Base-by-base conservation (phyloP, 176 grass and related monocot species). In the Metroxylon sagu region DNA sequence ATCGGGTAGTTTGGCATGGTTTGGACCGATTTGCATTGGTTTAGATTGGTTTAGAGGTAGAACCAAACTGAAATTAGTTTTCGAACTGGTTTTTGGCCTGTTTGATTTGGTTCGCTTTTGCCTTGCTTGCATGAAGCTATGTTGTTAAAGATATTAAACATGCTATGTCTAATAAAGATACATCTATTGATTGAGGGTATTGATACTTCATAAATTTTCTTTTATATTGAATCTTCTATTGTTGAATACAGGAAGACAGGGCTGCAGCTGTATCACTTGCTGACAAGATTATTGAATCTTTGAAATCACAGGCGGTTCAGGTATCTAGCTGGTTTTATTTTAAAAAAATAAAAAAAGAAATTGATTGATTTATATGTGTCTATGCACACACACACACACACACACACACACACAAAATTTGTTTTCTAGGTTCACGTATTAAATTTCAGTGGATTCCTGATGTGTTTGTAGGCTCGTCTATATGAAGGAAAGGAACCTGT, bases 401-500 rank as follows among this genome's bases (percentile, higher is more conserved):
- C 21, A 23, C 21, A 23, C 21, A 23, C 21, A 23, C 21, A 23
- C 21, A 23, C 21, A 23, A 23, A 23, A 23, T 23, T 70, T 18
- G 31, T 39, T 39, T 10, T 39, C 7, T 2, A 39, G 31, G 8
- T 39, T 39, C 31, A 39, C 10, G 31, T 10, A 39, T 39, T 39
- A 10, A 39, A 39, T 39, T 31, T 39, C 31, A 39, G 31, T 39
- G 31, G 7, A 39, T 39, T 39, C 31, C 5, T 39, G 8, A 39
- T 57, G 30, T 71, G 64, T 78, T 67, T 57, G 27, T 62, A 97
- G 93, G 87, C 83, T 63, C 75, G 79, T 18, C 58, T 97, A 61
- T 92, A 91, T 83, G 93, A 97, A 82, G 93, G 93, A 72, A 97
- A 88, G 73, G 93, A 97, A 79, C 81, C 93, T 18, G 64, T 85